Evolutionary conservation across 2,329 filamentous ascomycete genomes (phyloP), one percentile per base, ranked within the genome.

Genomic region (Scedosporium aurantiacum): DNA sequence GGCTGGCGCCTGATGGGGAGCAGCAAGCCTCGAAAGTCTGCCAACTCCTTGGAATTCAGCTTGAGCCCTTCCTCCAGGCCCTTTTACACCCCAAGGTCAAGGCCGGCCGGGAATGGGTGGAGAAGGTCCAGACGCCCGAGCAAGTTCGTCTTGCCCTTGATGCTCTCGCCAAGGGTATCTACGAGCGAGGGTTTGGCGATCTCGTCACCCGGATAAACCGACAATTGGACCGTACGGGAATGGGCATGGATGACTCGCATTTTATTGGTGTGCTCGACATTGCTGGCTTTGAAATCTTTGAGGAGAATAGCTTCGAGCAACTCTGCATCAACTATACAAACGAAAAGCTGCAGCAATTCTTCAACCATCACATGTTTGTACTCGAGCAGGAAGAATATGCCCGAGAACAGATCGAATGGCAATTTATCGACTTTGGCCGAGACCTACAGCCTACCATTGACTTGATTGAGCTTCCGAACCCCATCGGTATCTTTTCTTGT

Each of bases 311-410:
- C 78, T 99, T 99, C 69, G 94, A 99, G 73, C 94, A 99, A 73
- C 82, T 99, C 5, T 99, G 94, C 78, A 99, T 99, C 81, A 99
- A 99, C 75, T 99, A 99, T 75, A 97, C 95, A 64, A 99, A 99
- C 75, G 94, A 99, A 74, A 99, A 97, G 73, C 84, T 99, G 5
- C 94, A 99, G 70, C 94, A 99, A 67, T 99, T 99, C 74, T 99
- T 99, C 82, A 99, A 99, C 69, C 94, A 99, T 71, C 95, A 99
- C 78, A 99, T 99, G 94, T 99, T 99, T 70, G 94, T 99, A 8
- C 80, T 99, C 6, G 94, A 99, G 72, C 94, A 99, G 70, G 94
- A 99, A 73, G 94, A 99, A 72, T 99, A 99, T 72, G 92, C 94
- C 7, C 82, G 93, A 57, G 94, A 99, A 71, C 90, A 97, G 73